phyloP scores from a whole-genome alignment of 2,329 filamentous ascomycete genomes.

The Dothistroma septosporum region DNA sequence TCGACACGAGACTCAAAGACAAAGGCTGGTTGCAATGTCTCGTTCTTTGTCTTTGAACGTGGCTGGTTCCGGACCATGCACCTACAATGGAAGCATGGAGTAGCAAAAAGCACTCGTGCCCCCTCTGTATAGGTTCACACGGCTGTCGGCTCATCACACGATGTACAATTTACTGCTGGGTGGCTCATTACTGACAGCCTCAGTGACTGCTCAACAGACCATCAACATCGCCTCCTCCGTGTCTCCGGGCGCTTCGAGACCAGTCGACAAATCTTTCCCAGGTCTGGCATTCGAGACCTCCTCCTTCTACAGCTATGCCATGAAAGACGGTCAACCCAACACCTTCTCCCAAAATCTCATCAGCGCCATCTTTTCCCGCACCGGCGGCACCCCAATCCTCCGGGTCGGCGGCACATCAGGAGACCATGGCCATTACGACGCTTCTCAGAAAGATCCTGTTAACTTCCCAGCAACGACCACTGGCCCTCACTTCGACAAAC shows the following conservation, averaged over 20 bases:
- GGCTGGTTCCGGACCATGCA: not conserved
- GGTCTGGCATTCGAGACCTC: constrained; percentile 8
- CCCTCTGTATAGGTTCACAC: not conserved
- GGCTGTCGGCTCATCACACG: not conserved
- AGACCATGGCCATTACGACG: constrained; percentile 8
- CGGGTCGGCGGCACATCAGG: constrained; percentile 10
- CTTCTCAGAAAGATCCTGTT: constrained; percentile 1
- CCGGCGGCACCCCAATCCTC: constrained; percentile 10
- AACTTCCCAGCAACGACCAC: constrained; percentile 5
- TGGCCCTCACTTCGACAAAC: constrained; percentile 3
- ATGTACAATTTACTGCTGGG: not conserved
- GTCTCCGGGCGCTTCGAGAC: not conserved
- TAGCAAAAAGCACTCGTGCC: not conserved
- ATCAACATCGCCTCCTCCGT: not conserved
- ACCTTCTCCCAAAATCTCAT: constrained; percentile 10
- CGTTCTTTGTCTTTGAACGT: not conserved
- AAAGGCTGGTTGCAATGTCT: not conserved
- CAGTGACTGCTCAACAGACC: not conserved
- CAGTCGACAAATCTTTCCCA: constrained; percentile 4
- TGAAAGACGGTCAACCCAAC: constrained; percentile 10
- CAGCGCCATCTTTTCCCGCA: constrained; percentile 6
- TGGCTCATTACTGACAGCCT: not conserved
- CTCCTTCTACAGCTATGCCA: constrained; percentile 12
- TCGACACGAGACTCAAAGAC: not conserved
- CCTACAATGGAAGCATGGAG: not conserved